Evolutionary conservation across 805 yeast species (phyloP), one percentile per base, ranked within the genome.

Genomic region (Candida germanica): DNA sequence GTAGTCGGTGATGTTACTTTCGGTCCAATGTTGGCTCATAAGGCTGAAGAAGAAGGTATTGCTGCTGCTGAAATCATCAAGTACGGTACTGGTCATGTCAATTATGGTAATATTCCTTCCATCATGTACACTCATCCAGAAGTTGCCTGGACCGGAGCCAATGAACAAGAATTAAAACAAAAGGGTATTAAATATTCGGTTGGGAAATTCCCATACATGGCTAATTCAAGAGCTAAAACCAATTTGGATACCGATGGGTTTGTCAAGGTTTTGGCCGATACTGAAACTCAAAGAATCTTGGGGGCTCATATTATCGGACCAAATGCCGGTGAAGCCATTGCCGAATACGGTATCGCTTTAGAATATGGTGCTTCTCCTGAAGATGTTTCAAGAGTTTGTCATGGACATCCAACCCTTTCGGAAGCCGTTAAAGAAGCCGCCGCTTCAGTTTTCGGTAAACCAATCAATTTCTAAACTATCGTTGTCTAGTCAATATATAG

Each of bases 71-170:
- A 93, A 72, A 86, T 79, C 73, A 79, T 93, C 64, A 87, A 87
- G 74, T 67, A 67, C 50, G 98, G 98, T 49, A 85, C 84, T 60
- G 99, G 99, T 42, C 98, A 93, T 64, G 98, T 93, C 51, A 93
- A 93, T 80, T 93, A 93, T 70, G 95, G 82, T 53, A 94, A 86
- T 72, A 93, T 93, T 53, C 99, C 99, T 49, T 80, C 96, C 23
- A 98, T 93, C 50, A 93, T 93, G 98, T 93, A 93, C 77, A 83
- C 98, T 33, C 96, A 88, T 70, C 99, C 99, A 47, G 99, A 93
- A 74, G 96, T 93, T 51, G 98, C 98, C 35, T 93, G 98, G 98
- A 96, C 86, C 51, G 99, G 99, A 53, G 86, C 86, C 69, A 85
- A 80, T 58, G 99, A 93, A 72, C 82, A 89, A 72, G 89, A 89